Percentiles rank a stretch among this genome's conserved stretches.
phyloP scores from a whole-genome alignment of 495 filamentous ascomycete genomes.

The Aspergillus carlsbadensis region DNA sequence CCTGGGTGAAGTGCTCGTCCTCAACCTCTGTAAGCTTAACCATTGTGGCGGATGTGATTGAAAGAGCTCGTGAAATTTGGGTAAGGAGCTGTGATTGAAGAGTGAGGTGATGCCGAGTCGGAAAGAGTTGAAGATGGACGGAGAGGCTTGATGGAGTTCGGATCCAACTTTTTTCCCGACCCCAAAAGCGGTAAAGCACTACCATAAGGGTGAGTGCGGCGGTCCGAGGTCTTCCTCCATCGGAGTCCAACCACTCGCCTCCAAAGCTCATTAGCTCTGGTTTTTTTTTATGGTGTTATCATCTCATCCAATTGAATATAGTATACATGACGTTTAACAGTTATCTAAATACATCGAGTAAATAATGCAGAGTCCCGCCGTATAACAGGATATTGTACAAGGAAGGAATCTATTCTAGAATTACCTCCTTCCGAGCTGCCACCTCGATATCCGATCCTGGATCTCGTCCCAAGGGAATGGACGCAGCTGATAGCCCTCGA shows the following conservation, averaged over 20 bases:
- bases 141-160: conserved; percentile 15
- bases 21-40: conserved; percentile 95
- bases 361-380: conserved; percentile 13
- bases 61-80: neutral
- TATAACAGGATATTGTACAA: conserved; percentile 10
- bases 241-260: neutral
- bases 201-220: no score
- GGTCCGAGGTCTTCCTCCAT: conserved; percentile 1
- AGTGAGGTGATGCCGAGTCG: conserved; percentile 7
- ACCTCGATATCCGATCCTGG: conserved; percentile 76
- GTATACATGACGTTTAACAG: conserved; percentile 11
- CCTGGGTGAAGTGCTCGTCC: conserved; percentile 83
- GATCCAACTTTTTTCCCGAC: conserved; percentile 47
- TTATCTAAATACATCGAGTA: conserved; percentile 24
- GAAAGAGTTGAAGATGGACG: conserved; percentile 14
- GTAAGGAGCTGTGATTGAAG: conserved; percentile 15
- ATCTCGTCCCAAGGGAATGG: conserved; percentile 82
- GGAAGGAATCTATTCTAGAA: neutral
- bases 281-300: neutral
- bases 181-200: conserved; percentile 45
- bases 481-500: conserved; percentile 43
- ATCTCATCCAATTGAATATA: conserved; percentile 2
- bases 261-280: neutral
- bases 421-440: conserved; percentile 76
- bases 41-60: conserved; percentile 60